A percentile compares a stretch with the other conserved stretches of the same genome.
Evolutionary conservation across 192 early-diverging fungal genomes (phyloP).

Genomic region (Chytriomyces hyalinus): DNA sequence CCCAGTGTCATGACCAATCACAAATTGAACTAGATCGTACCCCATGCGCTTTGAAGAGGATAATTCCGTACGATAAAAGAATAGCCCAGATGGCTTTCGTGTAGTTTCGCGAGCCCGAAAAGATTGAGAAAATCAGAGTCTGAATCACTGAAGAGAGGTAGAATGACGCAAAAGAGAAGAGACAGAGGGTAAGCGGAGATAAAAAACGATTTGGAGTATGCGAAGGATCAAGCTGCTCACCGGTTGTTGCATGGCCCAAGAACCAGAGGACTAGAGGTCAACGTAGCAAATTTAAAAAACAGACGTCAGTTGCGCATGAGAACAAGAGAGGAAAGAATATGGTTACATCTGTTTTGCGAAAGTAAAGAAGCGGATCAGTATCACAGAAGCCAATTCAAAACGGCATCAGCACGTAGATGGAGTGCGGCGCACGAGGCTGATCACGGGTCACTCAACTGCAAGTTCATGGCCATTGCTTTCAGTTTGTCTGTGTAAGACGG

Average conservation of each 20-base stretch:
- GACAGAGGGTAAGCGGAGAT: too few relatives aligned
- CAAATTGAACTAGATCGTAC: slow-evolving; percentile 51
- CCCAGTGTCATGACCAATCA: slow-evolving; percentile 6
- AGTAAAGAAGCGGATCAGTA: not conserved
- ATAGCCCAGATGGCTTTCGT: slow-evolving; percentile 70
- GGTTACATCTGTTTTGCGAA: not conserved
- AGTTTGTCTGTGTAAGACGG: slow-evolving; percentile 7
- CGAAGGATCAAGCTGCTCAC: not conserved
- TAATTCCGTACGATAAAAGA: slow-evolving; percentile 73
- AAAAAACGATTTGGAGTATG: not conserved
- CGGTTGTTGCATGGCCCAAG: slow-evolving; percentile 35
- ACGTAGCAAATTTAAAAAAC: not conserved
- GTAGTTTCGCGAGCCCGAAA: slow-evolving; percentile 50
- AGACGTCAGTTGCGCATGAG: not conserved
- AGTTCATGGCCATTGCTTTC: slow-evolving; percentile 28
- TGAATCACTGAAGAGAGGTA: slow-evolving; percentile 38
- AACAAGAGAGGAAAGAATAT: not conserved
- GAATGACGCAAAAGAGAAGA: not conserved
- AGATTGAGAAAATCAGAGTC: slow-evolving; percentile 33
- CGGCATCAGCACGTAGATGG: not conserved
- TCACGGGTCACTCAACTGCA: slow-evolving; percentile 10
- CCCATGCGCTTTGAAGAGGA: slow-evolving; percentile 78
- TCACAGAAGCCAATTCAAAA: not conserved
- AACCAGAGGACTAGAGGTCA: slow-evolving; percentile 37
- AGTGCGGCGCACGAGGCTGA: not conserved